phyloP scores from a whole-genome alignment of 192 early-diverging fungal genomes.

The Coemansia sp. region DNA sequence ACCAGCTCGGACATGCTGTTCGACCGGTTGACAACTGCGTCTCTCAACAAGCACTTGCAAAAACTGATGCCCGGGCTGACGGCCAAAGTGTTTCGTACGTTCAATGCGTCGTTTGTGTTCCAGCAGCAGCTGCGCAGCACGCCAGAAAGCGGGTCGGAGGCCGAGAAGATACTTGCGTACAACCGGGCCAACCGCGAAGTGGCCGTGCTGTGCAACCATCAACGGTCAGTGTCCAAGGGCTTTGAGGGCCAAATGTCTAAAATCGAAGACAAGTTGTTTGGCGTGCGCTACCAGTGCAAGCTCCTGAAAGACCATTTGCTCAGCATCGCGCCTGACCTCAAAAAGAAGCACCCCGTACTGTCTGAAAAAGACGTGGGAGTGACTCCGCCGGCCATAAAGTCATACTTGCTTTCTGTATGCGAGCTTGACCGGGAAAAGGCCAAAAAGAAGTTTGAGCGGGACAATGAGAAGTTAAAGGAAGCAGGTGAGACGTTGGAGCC shows the following conservation, averaged over 20 bases:
- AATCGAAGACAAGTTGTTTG: constrained; percentile 83
- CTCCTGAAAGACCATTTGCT: constrained; percentile 69
- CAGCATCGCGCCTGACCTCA: constrained; percentile 70
- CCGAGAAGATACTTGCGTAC: constrained; percentile 89
- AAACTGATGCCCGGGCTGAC: constrained; percentile 87
- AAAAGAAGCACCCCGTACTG: constrained; percentile 73
- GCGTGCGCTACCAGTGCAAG: constrained; percentile 83
- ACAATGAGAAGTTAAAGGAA: constrained; percentile 77
- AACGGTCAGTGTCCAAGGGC: constrained; percentile 80
- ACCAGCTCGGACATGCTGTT: constrained; percentile 78
- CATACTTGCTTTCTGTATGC: constrained; percentile 59
- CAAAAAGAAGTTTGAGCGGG: constrained; percentile 66
- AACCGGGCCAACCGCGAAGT: constrained; percentile 95
- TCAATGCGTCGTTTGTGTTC: constrained; percentile 92
- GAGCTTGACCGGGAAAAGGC: constrained; percentile 74
- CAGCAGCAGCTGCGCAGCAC: constrained; percentile 82
- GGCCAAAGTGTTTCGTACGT: constrained; percentile 99
- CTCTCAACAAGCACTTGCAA: constrained; percentile 87
- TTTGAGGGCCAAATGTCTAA: constrained; percentile 75
- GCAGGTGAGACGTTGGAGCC: constrained; percentile 58
- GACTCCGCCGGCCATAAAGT: constrained; percentile 72
- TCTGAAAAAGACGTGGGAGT: constrained; percentile 71
- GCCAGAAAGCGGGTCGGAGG: constrained; percentile 61
- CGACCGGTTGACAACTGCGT: constrained; percentile 83
- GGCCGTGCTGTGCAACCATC: constrained; percentile 98